phyloP scores from a whole-genome alignment of 1,284 basidiomycete species.

The Puccinia polysora region DNA sequence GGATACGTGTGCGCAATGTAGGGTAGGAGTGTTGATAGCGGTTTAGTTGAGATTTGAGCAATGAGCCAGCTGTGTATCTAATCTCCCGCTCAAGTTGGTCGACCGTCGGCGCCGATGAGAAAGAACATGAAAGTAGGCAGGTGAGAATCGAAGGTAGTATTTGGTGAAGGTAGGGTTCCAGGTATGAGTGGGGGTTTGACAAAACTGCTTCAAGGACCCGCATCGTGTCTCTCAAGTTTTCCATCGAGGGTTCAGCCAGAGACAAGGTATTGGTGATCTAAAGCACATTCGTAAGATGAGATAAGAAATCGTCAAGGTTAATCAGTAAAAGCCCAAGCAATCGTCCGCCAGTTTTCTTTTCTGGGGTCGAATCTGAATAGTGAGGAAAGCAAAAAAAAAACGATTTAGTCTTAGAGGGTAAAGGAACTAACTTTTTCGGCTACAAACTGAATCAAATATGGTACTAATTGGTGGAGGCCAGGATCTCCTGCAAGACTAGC shows the following conservation, averaged over 20 bases:
- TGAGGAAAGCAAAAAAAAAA: neutral
- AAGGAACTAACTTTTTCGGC: slow-evolving; percentile 61
- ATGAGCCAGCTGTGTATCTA: slow-evolving; percentile 59
- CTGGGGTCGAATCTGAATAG: too few relatives aligned
- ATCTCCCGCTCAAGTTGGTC: slow-evolving; percentile 53
- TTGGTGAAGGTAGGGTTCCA: slow-evolving; percentile 72
- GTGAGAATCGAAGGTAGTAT: slow-evolving; percentile 86
- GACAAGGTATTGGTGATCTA: slow-evolving; percentile 53
- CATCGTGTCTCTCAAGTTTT: slow-evolving; percentile 12
- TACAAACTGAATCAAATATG: slow-evolving; percentile 91
- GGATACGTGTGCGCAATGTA: slow-evolving; percentile 76
- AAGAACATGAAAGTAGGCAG: slow-evolving; percentile 62
- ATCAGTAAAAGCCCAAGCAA: slow-evolving; percentile 49
- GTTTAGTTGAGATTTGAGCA: slow-evolving; percentile 70
- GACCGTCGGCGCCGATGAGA: slow-evolving; percentile 49
- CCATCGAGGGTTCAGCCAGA: slow-evolving; percentile 14
- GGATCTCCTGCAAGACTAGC: slow-evolving; percentile 84
- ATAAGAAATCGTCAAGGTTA: slow-evolving; percentile 45
- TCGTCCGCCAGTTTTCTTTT: neutral
- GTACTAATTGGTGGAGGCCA: slow-evolving; percentile 85
- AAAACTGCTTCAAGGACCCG: slow-evolving; percentile 19
- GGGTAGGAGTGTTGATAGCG: slow-evolving; percentile 63
- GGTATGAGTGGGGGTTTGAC: slow-evolving; percentile 26
- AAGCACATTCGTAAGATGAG: neutral
- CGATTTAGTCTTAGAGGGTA: neutral